A percentile compares a stretch with the other conserved stretches of the same genome.
Evolutionary conservation across 2,329 filamentous ascomycete species (phyloP).

Genomic region (Anthostomella pinea): DNA sequence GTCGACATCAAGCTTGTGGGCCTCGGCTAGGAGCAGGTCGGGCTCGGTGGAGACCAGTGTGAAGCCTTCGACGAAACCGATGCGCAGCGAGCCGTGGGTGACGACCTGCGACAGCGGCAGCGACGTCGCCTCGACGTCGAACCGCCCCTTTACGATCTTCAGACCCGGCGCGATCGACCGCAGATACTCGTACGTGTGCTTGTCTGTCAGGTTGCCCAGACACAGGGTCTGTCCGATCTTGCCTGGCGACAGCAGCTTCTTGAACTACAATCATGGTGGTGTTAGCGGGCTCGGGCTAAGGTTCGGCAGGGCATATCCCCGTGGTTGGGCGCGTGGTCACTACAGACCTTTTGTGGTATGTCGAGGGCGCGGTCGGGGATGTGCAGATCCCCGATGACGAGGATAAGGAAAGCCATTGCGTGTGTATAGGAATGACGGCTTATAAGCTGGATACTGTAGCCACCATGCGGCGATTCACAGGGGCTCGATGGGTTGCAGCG

Average conservation of each 20-base stretch:
- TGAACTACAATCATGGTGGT: conserved; percentile 57
- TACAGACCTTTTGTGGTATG: conserved; percentile 88
- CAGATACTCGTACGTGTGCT: conserved; percentile 76
- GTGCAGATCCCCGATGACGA: conserved; percentile 90
- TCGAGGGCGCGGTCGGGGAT: conserved; percentile 90
- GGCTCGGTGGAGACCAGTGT: conserved; percentile 65
- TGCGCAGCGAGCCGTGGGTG: conserved; percentile 61
- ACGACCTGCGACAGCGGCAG: conserved; percentile 65
- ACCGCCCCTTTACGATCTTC: conserved; percentile 66
- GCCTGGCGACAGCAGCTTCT: conserved; percentile 77
- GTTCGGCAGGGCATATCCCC: too few species aligned
- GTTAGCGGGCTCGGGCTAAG: conserved; percentile 16
- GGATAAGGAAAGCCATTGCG: conserved; percentile 83
- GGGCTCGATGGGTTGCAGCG: too few species aligned
- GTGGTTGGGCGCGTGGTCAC: too few species aligned
- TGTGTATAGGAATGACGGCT: conserved; percentile 2
- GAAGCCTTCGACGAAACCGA: conserved; percentile 68
- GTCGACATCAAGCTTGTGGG: conserved; percentile 66
- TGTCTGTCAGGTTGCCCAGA: conserved; percentile 77
- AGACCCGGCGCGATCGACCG: conserved; percentile 70
- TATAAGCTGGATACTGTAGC: conserved; percentile 1
- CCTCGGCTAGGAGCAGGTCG: conserved; percentile 64
- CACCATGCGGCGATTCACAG: too few species aligned
- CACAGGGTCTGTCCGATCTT: conserved; percentile 82
- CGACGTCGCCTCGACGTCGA: conserved; percentile 64